These are phyloP conservation scores for Trametes pubescens DNA, from an alignment of 1,284 basidiomycete species.

Conservation along the genomic window DNA sequence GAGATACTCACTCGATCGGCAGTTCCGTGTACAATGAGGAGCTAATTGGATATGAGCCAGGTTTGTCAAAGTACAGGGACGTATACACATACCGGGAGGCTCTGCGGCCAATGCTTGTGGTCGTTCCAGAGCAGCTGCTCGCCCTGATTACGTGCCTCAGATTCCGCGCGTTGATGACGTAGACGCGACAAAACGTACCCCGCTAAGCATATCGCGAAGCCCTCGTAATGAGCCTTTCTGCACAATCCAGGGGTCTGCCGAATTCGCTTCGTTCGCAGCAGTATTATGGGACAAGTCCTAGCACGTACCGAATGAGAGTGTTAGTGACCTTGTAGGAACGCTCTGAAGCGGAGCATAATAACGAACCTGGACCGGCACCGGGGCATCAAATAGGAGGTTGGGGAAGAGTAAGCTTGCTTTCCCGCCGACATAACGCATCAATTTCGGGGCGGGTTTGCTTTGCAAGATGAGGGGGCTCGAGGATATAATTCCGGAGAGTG, in stretches of 20 bases:
- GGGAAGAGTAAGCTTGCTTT: conserved; percentile 59
- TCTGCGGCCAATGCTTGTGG: conserved; percentile 74
- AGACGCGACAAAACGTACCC: conserved; percentile 50
- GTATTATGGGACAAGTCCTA: conserved; percentile 76
- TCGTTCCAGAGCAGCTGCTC: conserved; percentile 61
- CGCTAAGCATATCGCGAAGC: conserved; percentile 77
- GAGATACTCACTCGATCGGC: conserved; percentile 64
- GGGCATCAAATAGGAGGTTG: conserved; percentile 64
- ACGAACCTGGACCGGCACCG: conserved; percentile 61
- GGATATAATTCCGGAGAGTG: conserved; percentile 72
- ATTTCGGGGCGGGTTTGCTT: conserved; percentile 62
- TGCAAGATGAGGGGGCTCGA: conserved; percentile 75
- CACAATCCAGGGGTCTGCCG: conserved; percentile 75
- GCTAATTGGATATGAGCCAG: conserved; percentile 41
- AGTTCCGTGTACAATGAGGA: conserved; percentile 81
- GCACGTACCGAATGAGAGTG: not conserved
- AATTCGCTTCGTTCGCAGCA: conserved; percentile 60
- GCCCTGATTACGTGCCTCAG: conserved; percentile 52
- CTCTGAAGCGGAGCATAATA: not conserved
- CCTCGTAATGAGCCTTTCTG: conserved; percentile 68
- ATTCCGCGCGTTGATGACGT: not conserved
- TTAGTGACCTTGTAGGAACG: not conserved
- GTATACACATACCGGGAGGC: conserved; percentile 63
- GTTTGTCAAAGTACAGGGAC: not conserved
- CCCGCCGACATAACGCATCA: conserved; percentile 61